These are phyloP conservation scores for Capsicum baccatum DNA, from an alignment of 257 asterid species.

Conservation along the genomic window DNA sequence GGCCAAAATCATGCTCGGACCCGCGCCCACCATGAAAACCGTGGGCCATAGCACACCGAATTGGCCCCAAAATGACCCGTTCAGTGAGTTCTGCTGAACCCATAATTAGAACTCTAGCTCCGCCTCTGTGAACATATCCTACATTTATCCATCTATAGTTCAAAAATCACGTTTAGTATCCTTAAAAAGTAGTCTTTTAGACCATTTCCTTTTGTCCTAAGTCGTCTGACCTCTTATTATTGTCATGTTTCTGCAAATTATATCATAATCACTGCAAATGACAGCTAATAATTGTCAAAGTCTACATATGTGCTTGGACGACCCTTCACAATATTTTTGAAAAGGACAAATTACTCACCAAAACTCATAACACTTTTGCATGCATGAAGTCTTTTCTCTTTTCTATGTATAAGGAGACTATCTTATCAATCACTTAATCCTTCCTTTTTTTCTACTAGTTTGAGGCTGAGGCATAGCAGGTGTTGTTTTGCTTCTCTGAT, in stretches of 20 bases:
- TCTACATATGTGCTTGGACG: neutral
- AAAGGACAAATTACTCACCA: neutral
- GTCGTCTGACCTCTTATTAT: neutral
- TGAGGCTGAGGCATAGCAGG: no score
- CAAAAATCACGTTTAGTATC: neutral
- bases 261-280: neutral
- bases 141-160: neutral
- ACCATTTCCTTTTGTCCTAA: neutral
- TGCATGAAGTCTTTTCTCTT: neutral
- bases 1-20: no score
- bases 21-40: no score
- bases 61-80: no score
- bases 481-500: no score
- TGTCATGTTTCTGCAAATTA: neutral
- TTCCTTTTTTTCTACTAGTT: no score
- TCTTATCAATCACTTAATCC: no score
- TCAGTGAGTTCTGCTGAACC: no score
- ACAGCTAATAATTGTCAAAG: neutral
- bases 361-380: neutral
- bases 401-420: no score
- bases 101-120: no score
- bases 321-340: neutral
- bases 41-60: no score
- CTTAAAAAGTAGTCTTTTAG: neutral
- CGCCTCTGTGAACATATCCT: no score